These are phyloP conservation scores for Cucumis hystrix DNA, from an alignment of 306 rosid species.

Conservation along the genomic window DNA sequence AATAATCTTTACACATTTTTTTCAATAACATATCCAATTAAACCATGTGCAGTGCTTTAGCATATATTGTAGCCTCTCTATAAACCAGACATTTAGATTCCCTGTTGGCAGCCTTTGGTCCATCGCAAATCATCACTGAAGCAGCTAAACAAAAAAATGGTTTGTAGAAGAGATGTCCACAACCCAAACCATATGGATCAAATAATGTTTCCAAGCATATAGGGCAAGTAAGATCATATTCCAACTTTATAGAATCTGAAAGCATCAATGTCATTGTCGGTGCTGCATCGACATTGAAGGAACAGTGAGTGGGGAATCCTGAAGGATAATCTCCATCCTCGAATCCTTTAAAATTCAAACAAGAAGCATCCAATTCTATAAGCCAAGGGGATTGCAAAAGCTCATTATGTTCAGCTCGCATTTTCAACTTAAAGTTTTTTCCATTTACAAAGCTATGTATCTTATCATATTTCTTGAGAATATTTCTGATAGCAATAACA, in stretches of 20 bases:
- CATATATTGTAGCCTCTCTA: constrained; percentile 77
- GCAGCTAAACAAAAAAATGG: constrained; percentile 88
- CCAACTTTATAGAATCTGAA: constrained; percentile 53
- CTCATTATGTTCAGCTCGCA: constrained; percentile 64
- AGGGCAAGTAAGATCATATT: constrained; percentile 71
- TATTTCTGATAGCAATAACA: constrained; percentile 72
- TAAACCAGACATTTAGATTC: constrained; percentile 72
- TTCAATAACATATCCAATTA: constrained; percentile 65
- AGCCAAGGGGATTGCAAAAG: constrained; percentile 91
- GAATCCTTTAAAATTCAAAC: constrained; percentile 43
- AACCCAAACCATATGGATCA: constrained; percentile 74
- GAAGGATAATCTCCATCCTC: constrained; percentile 23
- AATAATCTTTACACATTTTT: constrained; percentile 59
- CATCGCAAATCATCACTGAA: constrained; percentile 61
- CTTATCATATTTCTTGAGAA: constrained; percentile 89
- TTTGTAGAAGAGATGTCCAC: constrained; percentile 90
- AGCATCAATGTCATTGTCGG: constrained; percentile 52
- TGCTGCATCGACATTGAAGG: constrained; percentile 29
- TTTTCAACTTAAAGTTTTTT: constrained; percentile 52
- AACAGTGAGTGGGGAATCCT: constrained; percentile 42
- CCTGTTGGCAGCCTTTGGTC: constrained; percentile 49
- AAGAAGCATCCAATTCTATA: constrained; percentile 79
- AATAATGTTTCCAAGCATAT: constrained; percentile 73
- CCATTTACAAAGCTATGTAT: constrained; percentile 74
- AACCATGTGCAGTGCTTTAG: constrained; percentile 50